Percentiles rank a stretch among this genome's conserved stretches.
These are phyloP conservation scores for Lepidium sativum DNA, from an alignment of 345 rosid genomes.

Conservation along the genomic window DNA sequence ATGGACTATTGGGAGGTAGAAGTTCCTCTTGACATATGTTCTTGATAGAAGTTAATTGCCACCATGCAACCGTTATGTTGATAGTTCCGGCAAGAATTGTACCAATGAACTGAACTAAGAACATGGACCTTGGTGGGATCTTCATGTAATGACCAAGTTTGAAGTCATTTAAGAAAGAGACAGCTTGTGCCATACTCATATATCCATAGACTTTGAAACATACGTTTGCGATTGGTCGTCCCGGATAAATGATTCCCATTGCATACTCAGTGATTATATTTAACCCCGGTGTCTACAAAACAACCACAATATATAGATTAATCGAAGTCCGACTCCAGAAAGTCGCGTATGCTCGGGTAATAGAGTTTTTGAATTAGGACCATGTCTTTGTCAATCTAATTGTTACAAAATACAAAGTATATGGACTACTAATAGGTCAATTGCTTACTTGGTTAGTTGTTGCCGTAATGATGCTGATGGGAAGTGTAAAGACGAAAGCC, in stretches of 20 bases:
- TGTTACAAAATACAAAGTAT: background rate
- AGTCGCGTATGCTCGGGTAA: too few species aligned
- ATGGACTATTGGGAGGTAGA: constrained; percentile 63
- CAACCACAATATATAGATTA: background rate
- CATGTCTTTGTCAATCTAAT: too few species aligned
- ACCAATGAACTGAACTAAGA: constrained; percentile 92
- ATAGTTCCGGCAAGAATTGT: constrained; percentile 81
- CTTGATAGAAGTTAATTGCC: constrained; percentile 56
- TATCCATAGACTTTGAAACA: constrained; percentile 88
- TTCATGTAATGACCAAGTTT: constrained; percentile 96
- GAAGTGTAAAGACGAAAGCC: constrained; percentile 81
- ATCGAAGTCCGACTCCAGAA: too few species aligned
- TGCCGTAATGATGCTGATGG: constrained; percentile 80
- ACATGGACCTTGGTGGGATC: constrained; percentile 96
- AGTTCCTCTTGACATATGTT: constrained; percentile 78
- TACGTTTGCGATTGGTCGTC: constrained; percentile 85
- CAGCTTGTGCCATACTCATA: constrained; percentile 85
- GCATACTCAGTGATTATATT: constrained; percentile 86
- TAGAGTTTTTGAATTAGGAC: too few species aligned
- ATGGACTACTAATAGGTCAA: background rate
- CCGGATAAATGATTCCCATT: constrained; percentile 79
- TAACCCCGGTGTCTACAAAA: constrained; percentile 68
- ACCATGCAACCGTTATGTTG: constrained; percentile 77
- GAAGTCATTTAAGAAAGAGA: constrained; percentile 86
- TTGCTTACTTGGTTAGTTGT: constrained; percentile 75